Conservation (phyloP, 2,329 filamentous ascomycete species). For the Coniella vitis region DNA sequence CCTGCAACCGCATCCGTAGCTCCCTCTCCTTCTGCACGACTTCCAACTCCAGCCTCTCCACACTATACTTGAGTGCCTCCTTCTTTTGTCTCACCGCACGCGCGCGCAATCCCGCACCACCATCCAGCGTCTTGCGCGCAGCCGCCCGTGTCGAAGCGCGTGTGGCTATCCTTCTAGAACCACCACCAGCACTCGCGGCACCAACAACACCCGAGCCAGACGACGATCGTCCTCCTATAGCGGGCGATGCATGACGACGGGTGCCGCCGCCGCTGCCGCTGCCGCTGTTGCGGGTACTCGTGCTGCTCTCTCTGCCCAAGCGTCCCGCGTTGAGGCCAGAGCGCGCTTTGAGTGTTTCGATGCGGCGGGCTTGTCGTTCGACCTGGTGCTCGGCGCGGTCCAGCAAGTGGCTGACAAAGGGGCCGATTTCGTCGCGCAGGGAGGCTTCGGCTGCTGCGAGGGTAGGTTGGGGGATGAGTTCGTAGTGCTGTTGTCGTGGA, state of each 20-base stretch:
- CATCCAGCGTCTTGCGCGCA: conserved; percentile 40
- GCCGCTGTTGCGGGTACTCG: no score
- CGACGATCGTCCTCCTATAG: conserved; percentile 14
- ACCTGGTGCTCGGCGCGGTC: conserved; percentile 76
- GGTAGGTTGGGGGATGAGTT: conserved; percentile 80
- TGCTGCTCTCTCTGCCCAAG: conserved; percentile 22
- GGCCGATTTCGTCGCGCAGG: conserved; percentile 82
- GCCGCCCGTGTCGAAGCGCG: conserved; percentile 15
- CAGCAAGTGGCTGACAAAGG: conserved; percentile 73
- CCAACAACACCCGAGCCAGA: conserved; percentile 15
- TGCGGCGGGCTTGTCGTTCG: conserved; percentile 73
- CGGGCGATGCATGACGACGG: conserved; percentile 22
- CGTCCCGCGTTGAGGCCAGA: conserved; percentile 76
- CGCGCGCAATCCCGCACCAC: conserved; percentile 43
- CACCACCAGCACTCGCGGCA: conserved; percentile 16
- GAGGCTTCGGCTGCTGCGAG: conserved; percentile 76
- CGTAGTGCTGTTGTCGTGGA: conserved; percentile 63
- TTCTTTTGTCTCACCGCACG: conserved; percentile 69
- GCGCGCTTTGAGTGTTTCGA: conserved; percentile 76
- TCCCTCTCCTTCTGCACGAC: conserved; percentile 67
- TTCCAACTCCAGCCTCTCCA: conserved; percentile 79
- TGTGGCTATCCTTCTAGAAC: conserved; percentile 9
- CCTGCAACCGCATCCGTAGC: conserved; percentile 43
- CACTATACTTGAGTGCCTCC: conserved; percentile 78
- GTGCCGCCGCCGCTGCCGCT: conserved; percentile 11